These are phyloP conservation scores for Metschnikowia sp. DNA, from an alignment of 805 yeast species.

Conservation along the genomic window DNA sequence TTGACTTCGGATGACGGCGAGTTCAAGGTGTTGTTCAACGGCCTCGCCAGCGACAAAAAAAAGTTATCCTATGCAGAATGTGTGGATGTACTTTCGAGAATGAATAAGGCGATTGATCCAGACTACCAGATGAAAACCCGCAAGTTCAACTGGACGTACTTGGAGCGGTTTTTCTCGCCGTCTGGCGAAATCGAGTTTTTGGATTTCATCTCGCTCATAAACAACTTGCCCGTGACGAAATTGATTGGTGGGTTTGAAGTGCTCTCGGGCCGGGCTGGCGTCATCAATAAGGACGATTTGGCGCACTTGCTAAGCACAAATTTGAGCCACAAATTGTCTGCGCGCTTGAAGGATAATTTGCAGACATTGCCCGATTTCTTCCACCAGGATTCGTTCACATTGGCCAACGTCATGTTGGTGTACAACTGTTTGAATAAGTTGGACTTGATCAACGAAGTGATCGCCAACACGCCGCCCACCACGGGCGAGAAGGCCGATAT, in stretches of 20 bases:
- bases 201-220: slow-evolving; percentile 40
- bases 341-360: slow-evolving; percentile 35
- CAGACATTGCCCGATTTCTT: slow-evolving; percentile 34
- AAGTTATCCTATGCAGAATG: slow-evolving; percentile 34
- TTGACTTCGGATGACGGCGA: slow-evolving; percentile 41
- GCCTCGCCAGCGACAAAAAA: slow-evolving; percentile 31
- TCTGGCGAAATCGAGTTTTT: slow-evolving; percentile 33
- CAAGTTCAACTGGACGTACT: slow-evolving; percentile 43
- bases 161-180: slow-evolving; percentile 40
- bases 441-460: slow-evolving; percentile 43
- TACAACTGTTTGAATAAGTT: slow-evolving; percentile 40
- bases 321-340: slow-evolving; percentile 40
- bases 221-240: slow-evolving; percentile 44
- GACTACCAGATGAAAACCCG: slow-evolving; percentile 37
- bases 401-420: slow-evolving; percentile 38
- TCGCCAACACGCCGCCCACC: slow-evolving; percentile 45
- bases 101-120: slow-evolving; percentile 42
- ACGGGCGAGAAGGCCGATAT: slow-evolving; percentile 39
- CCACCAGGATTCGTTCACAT: slow-evolving; percentile 29
- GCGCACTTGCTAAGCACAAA: slow-evolving; percentile 32
- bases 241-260: slow-evolving; percentile 43
- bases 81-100: slow-evolving; percentile 29
- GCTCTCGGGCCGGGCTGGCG: slow-evolving; percentile 29
- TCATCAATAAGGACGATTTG: slow-evolving; percentile 30
- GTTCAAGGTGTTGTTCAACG: slow-evolving; percentile 50